Base-by-base conservation (phyloP, 805 yeast genomes). In the Teunomyces funiuensis region DNA sequence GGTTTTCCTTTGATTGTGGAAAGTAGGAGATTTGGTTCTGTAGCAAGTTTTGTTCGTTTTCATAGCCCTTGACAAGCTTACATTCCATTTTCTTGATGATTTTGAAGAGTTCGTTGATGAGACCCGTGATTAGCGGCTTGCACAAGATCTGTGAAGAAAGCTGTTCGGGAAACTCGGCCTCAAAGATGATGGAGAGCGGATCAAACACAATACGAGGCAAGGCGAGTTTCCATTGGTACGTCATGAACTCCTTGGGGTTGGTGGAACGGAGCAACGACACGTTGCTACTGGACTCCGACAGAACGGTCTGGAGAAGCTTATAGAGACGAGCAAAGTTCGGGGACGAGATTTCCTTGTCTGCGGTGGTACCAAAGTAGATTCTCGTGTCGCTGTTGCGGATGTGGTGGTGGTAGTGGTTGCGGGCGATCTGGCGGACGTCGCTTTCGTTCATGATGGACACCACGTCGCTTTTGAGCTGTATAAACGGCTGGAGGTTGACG, bases 171-270 rank as follows among this genome's bases (percentile, higher is more conserved):
- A 66, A 73, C 4, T 84, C 79, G 43, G 78, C 76, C 61, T 88
- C 96, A 54, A 90, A 81, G 8, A 87, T 55, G 17, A 89, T 74
- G 25, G 88, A 69, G 33, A 89, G 66, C 4, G 96, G 88, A 59
- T 84, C 86, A 56, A 89, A 79, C 16, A 89, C 83, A 30, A 88
- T 78, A 42, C 79, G 75, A 6, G 95, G 88, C 41, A 88, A 73
- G 1, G 95, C 90, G 42, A 86, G 73, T 57, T 83, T 82, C 96
- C 96, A 89, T 61, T 88, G 93, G 53, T 83, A 83, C 9, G 82
- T 77, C 61, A 79, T 66, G 53, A 79, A 84, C 47, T 80, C 88
- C 41, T 73, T 63, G 34, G 80, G 69, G 49, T 74, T 68, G 43
- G 70, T 63, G 41, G 79, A 66, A 53, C 76, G 76, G 49, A 79